Evolutionary conservation across 306 rosid species (phyloP).

Genomic region (Castanopsis chinensis): DNA sequence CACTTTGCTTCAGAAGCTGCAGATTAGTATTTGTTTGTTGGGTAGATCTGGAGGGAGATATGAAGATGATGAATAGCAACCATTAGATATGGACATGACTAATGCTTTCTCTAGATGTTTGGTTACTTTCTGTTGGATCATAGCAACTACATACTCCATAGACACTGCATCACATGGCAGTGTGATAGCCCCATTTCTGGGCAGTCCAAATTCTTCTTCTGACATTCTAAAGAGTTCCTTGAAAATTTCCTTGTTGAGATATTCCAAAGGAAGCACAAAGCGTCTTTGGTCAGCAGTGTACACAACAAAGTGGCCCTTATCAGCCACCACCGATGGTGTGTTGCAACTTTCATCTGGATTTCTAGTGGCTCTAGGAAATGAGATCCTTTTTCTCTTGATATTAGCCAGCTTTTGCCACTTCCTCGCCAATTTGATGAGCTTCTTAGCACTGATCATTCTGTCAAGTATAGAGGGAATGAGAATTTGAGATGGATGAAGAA

Average conservation of each 20-base stretch:
- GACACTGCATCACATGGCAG: slow-evolving; percentile 13
- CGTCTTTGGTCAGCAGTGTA: slow-evolving; percentile 21
- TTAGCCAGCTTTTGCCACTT: slow-evolving; percentile 12
- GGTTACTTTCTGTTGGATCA: not conserved
- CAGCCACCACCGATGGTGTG: not conserved
- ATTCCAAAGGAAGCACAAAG: slow-evolving; percentile 17
- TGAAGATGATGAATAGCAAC: not conserved
- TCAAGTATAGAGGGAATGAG: not conserved
- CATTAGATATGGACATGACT: not conserved
- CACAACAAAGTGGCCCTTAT: slow-evolving; percentile 14
- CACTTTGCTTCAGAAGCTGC: not conserved
- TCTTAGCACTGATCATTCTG: slow-evolving; percentile 12
- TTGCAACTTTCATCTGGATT: not conserved
- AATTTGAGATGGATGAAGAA: not conserved
- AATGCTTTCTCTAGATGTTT: slow-evolving; percentile 14
- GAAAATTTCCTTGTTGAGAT: slow-evolving; percentile 11
- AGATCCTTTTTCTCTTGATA: not conserved
- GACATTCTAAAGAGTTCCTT: slow-evolving; percentile 18
- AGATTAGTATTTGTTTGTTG: not conserved
- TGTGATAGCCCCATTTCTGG: slow-evolving; percentile 2
- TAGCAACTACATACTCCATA: slow-evolving; percentile 17
- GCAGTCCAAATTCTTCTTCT: slow-evolving; percentile 21
- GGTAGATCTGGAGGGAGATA: not conserved
- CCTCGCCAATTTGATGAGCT: slow-evolving; percentile 18
- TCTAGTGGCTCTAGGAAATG: not conserved